phyloP scores from a whole-genome alignment of 192 early-diverging fungal genomes.

The Rhizoclosmatium globosum region DNA sequence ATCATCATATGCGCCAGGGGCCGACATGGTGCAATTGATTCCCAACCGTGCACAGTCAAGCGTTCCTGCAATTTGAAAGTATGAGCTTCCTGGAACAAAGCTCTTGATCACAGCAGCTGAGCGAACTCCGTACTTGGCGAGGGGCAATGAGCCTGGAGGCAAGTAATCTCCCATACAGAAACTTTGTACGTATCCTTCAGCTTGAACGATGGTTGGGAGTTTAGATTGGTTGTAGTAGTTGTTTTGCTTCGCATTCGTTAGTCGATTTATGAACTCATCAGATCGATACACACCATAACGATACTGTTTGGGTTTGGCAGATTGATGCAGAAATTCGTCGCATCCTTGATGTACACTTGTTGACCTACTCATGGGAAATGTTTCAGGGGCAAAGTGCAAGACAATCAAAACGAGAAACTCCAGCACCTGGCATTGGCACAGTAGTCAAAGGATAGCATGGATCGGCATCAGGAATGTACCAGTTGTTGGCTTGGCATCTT shows the following conservation, averaged over 20 bases:
- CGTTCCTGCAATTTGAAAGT: slow-evolving; percentile 36
- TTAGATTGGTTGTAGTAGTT: slow-evolving; percentile 26
- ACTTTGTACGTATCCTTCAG: slow-evolving; percentile 41
- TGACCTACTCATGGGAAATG: slow-evolving; percentile 12
- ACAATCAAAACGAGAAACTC: neutral
- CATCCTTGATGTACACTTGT: slow-evolving; percentile 31
- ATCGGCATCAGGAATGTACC: slow-evolving; percentile 20
- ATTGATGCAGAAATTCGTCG: slow-evolving; percentile 43
- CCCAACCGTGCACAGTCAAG: slow-evolving; percentile 34
- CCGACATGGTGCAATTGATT: slow-evolving; percentile 34
- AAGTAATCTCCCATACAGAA: slow-evolving; percentile 43
- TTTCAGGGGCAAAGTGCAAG: neutral
- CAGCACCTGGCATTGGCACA: neutral
- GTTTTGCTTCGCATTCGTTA: neutral
- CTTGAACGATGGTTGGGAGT: slow-evolving; percentile 38
- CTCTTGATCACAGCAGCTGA: slow-evolving; percentile 31
- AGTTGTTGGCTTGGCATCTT: slow-evolving; percentile 3
- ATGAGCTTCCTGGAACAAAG: neutral
- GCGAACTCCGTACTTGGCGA: slow-evolving; percentile 30
- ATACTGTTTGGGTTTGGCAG: slow-evolving; percentile 39
- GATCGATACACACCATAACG: neutral
- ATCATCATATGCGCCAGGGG: slow-evolving; percentile 32
- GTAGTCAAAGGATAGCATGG: slow-evolving; percentile 9
- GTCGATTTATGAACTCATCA: neutral
- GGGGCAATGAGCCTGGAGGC: slow-evolving; percentile 26